Percentiles rank a stretch among this genome's conserved stretches.
phyloP scores from a whole-genome alignment of 441 rosid species.

The Adansonia rubrostipa region DNA sequence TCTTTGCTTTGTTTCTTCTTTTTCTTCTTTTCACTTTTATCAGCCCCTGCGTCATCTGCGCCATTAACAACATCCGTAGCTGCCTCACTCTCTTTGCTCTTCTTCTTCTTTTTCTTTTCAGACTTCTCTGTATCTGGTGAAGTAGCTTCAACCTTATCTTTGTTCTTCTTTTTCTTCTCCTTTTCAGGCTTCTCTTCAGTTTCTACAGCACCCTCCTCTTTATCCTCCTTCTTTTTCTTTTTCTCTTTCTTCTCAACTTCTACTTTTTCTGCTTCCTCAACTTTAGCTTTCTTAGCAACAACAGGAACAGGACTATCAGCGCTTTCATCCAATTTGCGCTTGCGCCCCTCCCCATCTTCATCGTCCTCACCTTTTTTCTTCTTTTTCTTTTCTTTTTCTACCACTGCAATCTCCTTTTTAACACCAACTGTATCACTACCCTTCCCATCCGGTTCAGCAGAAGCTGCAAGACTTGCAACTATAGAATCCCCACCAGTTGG shows the following conservation, averaged over 20 bases:
- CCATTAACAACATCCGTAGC: not conserved
- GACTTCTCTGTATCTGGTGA: conserved; percentile 30
- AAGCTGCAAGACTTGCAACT: conserved; percentile 74
- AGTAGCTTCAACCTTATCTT: conserved; percentile 33
- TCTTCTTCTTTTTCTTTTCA: not conserved
- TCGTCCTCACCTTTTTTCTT: conserved; percentile 45
- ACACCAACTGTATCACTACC: conserved; percentile 32
- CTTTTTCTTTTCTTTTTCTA: conserved; percentile 33
- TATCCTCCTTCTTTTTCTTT: conserved; percentile 43
- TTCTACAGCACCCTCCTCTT: conserved; percentile 28
- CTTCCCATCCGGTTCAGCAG: conserved; percentile 32
- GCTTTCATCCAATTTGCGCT: conserved; percentile 53
- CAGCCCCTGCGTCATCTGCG: conserved; percentile 35
- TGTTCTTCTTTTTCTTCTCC: conserved; percentile 44
- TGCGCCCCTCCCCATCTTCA: conserved; percentile 47
- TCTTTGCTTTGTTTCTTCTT: conserved; percentile 42
- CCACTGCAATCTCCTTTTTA: conserved; percentile 31
- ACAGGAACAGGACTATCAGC: conserved; percentile 47
- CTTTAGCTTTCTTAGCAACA: conserved; percentile 56
- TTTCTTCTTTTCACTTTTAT: conserved; percentile 58
- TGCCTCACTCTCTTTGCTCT: not conserved
- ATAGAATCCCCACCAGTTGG: conserved; percentile 74
- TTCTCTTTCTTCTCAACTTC: conserved; percentile 48
- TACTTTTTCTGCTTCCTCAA: conserved; percentile 35
- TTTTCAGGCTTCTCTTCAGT: conserved; percentile 35